phyloP scores from a whole-genome alignment of 371 early-diverging fungal species.

The Mortierella sp. region DNA sequence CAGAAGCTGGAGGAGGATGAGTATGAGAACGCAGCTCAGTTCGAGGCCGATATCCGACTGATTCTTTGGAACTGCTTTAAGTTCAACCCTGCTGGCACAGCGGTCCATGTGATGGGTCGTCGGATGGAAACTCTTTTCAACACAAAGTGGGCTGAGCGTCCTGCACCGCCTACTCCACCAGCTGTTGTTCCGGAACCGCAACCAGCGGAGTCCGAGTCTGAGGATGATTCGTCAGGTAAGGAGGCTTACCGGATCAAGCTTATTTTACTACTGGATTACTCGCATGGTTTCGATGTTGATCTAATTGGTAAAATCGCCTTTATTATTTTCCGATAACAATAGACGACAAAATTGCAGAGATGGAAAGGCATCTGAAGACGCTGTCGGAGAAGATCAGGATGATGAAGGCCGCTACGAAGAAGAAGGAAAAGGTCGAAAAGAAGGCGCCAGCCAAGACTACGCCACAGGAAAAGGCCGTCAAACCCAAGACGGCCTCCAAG shows the following conservation, averaged over 20 bases:
- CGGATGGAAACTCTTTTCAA: constrained; percentile 91
- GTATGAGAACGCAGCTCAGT: constrained; percentile 82
- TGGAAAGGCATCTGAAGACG: constrained; percentile 74
- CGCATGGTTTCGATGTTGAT: constrained; percentile 43
- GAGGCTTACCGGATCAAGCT: background rate
- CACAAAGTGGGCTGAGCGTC: constrained; percentile 85
- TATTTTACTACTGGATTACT: background rate
- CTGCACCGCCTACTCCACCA: constrained; percentile 58
- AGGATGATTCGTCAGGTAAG: constrained; percentile 33
- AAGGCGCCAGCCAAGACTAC: background rate
- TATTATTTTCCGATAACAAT: background rate
- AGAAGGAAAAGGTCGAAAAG: constrained; percentile 59
- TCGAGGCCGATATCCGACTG: constrained; percentile 88
- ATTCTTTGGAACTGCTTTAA: constrained; percentile 95
- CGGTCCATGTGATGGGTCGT: constrained; percentile 89
- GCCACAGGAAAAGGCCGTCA: constrained; percentile 22
- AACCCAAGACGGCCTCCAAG: constrained; percentile 33
- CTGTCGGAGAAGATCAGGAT: constrained; percentile 77
- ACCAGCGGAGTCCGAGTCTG: constrained; percentile 21
- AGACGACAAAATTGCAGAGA: constrained; percentile 67
- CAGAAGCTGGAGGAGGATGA: constrained; percentile 86
- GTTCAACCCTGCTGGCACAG: constrained; percentile 93
- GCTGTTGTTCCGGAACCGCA: constrained; percentile 8
- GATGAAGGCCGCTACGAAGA: constrained; percentile 67
- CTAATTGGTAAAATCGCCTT: background rate